Percentiles rank a stretch among this genome's conserved stretches.
Conservation (phyloP, 2,329 filamentous ascomycete genomes). For the Xylariaceae sp. region DNA sequence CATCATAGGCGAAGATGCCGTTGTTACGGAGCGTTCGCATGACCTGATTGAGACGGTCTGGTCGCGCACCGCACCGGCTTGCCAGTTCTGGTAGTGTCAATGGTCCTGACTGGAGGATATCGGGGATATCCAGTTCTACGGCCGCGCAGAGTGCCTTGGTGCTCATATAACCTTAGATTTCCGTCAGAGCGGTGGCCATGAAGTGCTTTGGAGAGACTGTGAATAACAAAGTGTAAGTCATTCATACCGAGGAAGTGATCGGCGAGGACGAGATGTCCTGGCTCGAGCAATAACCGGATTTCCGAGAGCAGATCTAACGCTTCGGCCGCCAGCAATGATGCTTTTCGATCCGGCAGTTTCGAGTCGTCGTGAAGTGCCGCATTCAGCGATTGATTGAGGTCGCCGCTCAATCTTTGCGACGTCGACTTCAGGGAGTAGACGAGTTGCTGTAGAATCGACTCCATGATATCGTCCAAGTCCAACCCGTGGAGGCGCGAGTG, state of each 20-base stretch:
- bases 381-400: not conserved
- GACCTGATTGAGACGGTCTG: slow-evolving; percentile 31
- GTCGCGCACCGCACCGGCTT: slow-evolving; percentile 12
- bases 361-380: not conserved
- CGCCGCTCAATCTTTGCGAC: not conserved
- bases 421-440: not conserved
- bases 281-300: slow-evolving; percentile 13
- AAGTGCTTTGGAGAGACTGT: no score
- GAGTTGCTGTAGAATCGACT: not conserved
- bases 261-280: slow-evolving; percentile 16
- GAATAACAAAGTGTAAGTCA: no score
- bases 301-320: not conserved
- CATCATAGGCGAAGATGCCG: slow-evolving; percentile 33
- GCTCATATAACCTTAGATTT: slow-evolving; percentile 24
- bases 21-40: slow-evolving; percentile 31
- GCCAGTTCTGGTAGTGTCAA: slow-evolving; percentile 22
- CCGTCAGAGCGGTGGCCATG: not conserved
- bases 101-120: slow-evolving; percentile 25
- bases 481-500: not conserved
- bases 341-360: not conserved
- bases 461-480: not conserved
- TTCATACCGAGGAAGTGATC: slow-evolving; percentile 22
- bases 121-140: slow-evolving; percentile 30
- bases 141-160: slow-evolving; percentile 30
- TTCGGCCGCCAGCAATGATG: not conserved